phyloP scores from a whole-genome alignment of 2,329 filamentous ascomycete species.

The Fusarium annulatum region DNA sequence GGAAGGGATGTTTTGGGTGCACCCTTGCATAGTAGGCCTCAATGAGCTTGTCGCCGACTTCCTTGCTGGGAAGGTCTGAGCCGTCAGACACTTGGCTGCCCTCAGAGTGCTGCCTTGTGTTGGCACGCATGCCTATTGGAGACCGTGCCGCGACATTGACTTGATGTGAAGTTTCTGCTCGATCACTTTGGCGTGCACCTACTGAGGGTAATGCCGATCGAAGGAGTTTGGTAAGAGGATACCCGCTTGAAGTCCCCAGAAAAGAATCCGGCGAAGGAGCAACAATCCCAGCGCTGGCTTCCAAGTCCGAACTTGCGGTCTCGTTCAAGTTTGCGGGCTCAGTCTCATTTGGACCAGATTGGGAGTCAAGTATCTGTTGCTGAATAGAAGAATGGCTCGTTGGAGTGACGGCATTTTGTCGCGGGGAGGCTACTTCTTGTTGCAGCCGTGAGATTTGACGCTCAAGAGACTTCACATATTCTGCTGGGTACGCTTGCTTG shows the following conservation, averaged over 20 bases:
- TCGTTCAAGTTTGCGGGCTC: not conserved
- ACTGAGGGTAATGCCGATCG: not conserved
- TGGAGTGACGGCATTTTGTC: not conserved
- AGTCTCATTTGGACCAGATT: not conserved
- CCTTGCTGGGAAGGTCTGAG: not conserved
- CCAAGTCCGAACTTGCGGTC: not conserved
- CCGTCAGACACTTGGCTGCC: fast-evolving
- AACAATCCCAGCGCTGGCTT: slow-evolving; percentile 6
- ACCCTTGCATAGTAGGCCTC: slow-evolving; percentile 1
- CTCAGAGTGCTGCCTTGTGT: fast-evolving
- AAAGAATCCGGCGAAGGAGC: not conserved
- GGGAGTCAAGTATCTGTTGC: not conserved
- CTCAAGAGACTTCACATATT: slow-evolving; percentile 1
- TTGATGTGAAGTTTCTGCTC: not conserved
- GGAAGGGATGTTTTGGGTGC: slow-evolving; percentile 2
- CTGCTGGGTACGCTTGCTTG: not conserved
- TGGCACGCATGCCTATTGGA: not conserved
- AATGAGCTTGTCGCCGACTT: not conserved
- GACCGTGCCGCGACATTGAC: not conserved
- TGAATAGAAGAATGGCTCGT: not conserved
- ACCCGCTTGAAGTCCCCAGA: not conserved
- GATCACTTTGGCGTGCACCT: not conserved
- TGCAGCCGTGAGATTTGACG: not conserved
- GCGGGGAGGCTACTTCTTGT: not conserved
- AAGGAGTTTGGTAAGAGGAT: not conserved